Base-by-base conservation (phyloP, 1,284 basidiomycete species). In the Puccinia coronata region DNA sequence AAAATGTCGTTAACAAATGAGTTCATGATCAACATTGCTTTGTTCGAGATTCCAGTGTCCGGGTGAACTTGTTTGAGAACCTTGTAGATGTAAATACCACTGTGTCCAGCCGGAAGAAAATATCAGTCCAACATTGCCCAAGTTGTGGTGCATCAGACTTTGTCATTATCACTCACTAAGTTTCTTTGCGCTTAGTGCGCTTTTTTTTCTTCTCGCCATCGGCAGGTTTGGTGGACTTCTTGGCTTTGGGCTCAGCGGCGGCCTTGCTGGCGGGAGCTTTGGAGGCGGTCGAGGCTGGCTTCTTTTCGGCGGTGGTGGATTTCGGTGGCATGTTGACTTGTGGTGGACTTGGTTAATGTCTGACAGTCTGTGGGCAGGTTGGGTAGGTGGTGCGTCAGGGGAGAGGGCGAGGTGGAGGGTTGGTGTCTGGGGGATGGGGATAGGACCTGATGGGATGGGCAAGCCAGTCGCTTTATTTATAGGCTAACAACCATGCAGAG, bases 41-140 rank as follows among this genome's bases (percentile, higher is more conserved):
- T 97, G 91, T 96, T 96, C 82, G 93, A 92, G 87, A 96, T 96
- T 91, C 95, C 95, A 83, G 93, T 96, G 86, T 97, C 95, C 80
- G 95, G 95, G 89, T 97, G 95, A 82, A 97, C 95, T 86, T 94
- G 93, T 88, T 92, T 94, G 83, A 94, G 89, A 83, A 94, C 92
- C 89, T 85, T 95, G 90, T 95, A 95, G 87, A 96, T 95, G 89
- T 96, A 96, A 4, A 94, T 80, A 63, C 41, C 78, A 25, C 78
- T 80, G n/a, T n/a, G n/a, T n/a, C n/a, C n/a, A n/a, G n/a, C n/a
- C n/a, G n/a, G n/a, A n/a, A n/a, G n/a, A n/a, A n/a, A n/a, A n/a
- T n/a, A n/a, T n/a, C n/a, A n/a, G n/a, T n/a, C n/a, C n/a, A n/a
- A n/a, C n/a, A n/a, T n/a, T n/a, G n/a, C n/a, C n/a, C n/a, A n/a